phyloP scores from a whole-genome alignment of 2,329 filamentous ascomycete species.

The Taxawa tesnikishii region DNA sequence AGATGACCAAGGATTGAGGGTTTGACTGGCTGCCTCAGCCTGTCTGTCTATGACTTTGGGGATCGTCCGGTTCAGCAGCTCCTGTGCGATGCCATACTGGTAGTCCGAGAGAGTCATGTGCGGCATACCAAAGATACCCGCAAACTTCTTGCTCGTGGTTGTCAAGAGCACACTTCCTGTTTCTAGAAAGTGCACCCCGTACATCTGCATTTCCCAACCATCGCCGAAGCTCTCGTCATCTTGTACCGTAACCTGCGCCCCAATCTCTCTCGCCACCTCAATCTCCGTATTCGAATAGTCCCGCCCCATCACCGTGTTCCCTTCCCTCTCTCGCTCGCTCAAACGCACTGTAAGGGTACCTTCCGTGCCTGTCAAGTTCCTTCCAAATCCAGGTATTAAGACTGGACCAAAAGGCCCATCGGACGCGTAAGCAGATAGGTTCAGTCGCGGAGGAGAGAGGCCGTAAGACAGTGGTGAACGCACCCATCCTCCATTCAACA shows the following conservation, averaged over 20 bases:
- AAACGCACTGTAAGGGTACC: constrained; percentile 61
- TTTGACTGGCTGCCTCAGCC: constrained; percentile 41
- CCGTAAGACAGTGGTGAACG: constrained; percentile 40
- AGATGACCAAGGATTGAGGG: constrained; percentile 63
- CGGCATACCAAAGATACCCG: constrained; percentile 80
- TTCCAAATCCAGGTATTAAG: constrained; percentile 46
- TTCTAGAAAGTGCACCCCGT: constrained; percentile 77
- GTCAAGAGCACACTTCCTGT: constrained; percentile 69
- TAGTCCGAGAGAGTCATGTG: constrained; percentile 57
- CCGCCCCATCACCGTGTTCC: constrained; percentile 19
- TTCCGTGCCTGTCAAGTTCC: constrained; percentile 65
- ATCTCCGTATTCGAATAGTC: constrained; percentile 18
- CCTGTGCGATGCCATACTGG: constrained; percentile 33
- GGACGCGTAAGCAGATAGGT: constrained; percentile 45
- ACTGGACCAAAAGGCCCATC: constrained; percentile 51
- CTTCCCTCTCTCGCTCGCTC: constrained; percentile 36
- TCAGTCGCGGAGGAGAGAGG: constrained; percentile 32
- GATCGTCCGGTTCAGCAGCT: constrained; percentile 62
- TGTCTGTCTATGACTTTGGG: constrained; percentile 54
- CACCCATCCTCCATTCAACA: constrained; percentile 64
- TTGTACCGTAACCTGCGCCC: constrained; percentile 58
- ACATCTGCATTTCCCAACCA: constrained; percentile 66
- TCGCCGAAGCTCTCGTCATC: constrained; percentile 58
- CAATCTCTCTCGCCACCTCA: constrained; percentile 54
- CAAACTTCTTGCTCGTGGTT: constrained; percentile 83